A percentile compares a stretch with the other conserved stretches of the same genome.
Evolutionary conservation across 352 stramenopile genomes (phyloP).

Genomic region (Phytopythium oedochilum): DNA sequence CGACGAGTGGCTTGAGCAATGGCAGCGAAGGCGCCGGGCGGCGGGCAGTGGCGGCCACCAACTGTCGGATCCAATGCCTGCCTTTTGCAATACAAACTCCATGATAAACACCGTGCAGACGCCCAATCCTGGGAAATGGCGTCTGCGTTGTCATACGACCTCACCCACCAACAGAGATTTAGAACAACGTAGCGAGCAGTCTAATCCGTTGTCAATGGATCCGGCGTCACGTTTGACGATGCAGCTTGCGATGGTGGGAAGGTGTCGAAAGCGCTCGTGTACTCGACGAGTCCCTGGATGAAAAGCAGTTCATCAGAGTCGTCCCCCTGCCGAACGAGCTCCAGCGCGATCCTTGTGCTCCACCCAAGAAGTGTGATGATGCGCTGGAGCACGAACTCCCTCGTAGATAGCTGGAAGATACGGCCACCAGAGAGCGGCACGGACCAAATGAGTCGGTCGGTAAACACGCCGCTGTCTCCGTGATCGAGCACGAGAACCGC

Average conservation of each 20-base stretch:
- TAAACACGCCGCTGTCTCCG: not conserved
- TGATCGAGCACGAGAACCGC: slow-evolving; percentile 8
- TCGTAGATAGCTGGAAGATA: slow-evolving; percentile 12
- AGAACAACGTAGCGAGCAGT: too few relatives aligned
- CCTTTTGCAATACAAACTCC: too few relatives aligned
- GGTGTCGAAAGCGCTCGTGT: slow-evolving; percentile 13
- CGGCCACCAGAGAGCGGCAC: slow-evolving; percentile 9
- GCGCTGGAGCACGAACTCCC: slow-evolving; percentile 13
- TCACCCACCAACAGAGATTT: too few relatives aligned
- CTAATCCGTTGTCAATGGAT: not conserved
- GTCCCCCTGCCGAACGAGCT: slow-evolving; percentile 7
- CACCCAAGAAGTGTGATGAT: slow-evolving; percentile 19
- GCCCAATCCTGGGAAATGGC: too few relatives aligned
- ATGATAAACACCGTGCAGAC: too few relatives aligned
- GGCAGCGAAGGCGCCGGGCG: too few relatives aligned
- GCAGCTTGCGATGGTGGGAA: slow-evolving; percentile 2
- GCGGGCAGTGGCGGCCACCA: too few relatives aligned
- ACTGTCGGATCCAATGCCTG: too few relatives aligned
- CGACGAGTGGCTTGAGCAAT: too few relatives aligned
- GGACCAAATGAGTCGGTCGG: slow-evolving; percentile 11
- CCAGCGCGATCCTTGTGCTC: slow-evolving; percentile 13
- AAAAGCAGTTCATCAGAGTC: slow-evolving; percentile 15
- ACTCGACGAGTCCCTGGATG: slow-evolving; percentile 17
- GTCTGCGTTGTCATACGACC: too few relatives aligned
- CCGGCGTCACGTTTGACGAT: not conserved